phyloP scores from a whole-genome alignment of 2,329 filamentous ascomycete genomes.

The Malbranchea zuffiana region DNA sequence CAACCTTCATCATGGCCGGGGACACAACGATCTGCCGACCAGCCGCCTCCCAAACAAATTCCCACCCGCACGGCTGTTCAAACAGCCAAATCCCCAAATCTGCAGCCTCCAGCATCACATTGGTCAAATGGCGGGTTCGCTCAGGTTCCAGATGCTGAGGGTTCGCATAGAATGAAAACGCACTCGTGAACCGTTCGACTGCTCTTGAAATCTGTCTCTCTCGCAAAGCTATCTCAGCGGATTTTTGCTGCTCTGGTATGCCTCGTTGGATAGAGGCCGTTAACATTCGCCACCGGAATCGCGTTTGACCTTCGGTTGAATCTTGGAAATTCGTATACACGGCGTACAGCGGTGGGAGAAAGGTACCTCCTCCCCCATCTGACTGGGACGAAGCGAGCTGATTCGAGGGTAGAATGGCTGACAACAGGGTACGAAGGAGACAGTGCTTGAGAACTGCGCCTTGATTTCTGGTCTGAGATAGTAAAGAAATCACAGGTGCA shows the following conservation, averaged over 20 bases:
- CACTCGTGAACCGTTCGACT: slow-evolving; percentile 12
- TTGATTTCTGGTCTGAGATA: slow-evolving; percentile 10
- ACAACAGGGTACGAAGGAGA: slow-evolving; percentile 15
- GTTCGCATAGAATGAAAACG: slow-evolving; percentile 18
- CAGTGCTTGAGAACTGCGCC: slow-evolving; percentile 18
- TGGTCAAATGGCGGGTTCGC: slow-evolving; percentile 16
- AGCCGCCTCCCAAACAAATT: slow-evolving; percentile 12
- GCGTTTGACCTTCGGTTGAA: slow-evolving; percentile 12
- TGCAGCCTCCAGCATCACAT: slow-evolving; percentile 16
- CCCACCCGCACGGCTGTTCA: slow-evolving; percentile 20
- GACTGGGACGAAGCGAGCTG: not conserved
- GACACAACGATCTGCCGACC: slow-evolving; percentile 8
- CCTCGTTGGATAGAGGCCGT: slow-evolving; percentile 17
- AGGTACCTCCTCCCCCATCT: slow-evolving; percentile 2
- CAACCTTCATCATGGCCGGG: slow-evolving; percentile 17
- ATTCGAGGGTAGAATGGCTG: slow-evolving; percentile 14
- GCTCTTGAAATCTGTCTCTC: not conserved
- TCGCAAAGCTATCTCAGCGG: slow-evolving; percentile 9
- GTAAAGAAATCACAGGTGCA: slow-evolving; percentile 13
- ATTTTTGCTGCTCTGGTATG: not conserved
- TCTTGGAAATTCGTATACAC: slow-evolving; percentile 1
- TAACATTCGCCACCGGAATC: slow-evolving; percentile 24
- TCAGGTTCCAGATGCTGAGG: slow-evolving; percentile 12
- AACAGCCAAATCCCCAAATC: slow-evolving; percentile 22
- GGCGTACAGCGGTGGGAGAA: slow-evolving; percentile 10